These are phyloP conservation scores for Cyclostephanos tholiformis DNA, from an alignment of 108 stramenopile species.

Conservation along the genomic window DNA sequence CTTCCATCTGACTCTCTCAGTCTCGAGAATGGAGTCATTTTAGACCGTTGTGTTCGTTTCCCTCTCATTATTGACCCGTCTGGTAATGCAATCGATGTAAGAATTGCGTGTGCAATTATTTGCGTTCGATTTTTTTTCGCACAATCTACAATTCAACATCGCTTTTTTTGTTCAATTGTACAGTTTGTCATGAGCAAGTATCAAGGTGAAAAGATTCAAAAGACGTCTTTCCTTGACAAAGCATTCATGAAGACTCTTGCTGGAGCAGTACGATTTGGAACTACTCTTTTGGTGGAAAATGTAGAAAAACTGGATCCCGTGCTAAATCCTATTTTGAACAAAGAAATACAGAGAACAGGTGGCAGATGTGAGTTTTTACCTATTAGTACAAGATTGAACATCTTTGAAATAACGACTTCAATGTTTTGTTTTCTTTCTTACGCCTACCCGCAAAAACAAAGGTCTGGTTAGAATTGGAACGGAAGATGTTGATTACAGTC, in stretches of 20 bases:
- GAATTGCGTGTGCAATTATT: background rate
- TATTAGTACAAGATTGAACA: background rate
- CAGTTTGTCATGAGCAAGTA: constrained; percentile 90
- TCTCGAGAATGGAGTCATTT: constrained; percentile 95
- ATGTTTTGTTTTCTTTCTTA: no score
- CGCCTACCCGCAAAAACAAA: no score
- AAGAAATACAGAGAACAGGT: constrained; percentile 93
- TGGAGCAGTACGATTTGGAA: constrained; percentile 97
- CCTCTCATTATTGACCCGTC: constrained; percentile 99
- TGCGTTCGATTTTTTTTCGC: background rate
- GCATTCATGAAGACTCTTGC: constrained; percentile 97
- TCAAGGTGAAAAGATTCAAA: constrained; percentile 85
- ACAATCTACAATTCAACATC: background rate
- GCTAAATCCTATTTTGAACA: constrained; percentile 95
- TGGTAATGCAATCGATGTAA: constrained; percentile 82
- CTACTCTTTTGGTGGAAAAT: constrained; percentile 94
- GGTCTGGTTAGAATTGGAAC: constrained; percentile 91
- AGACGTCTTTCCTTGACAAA: constrained; percentile 95
- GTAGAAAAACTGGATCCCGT: constrained; percentile 96
- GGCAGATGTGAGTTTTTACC: constrained; percentile 64
- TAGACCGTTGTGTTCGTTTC: constrained; percentile 89
- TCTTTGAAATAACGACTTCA: no score
- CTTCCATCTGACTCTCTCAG: constrained; percentile 92
- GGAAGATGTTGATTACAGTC: constrained; percentile 97
- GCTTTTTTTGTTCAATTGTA: background rate